Evolutionary conservation across 2,329 filamentous ascomycete genomes (phyloP).

Genomic region (Zarea fungicola): DNA sequence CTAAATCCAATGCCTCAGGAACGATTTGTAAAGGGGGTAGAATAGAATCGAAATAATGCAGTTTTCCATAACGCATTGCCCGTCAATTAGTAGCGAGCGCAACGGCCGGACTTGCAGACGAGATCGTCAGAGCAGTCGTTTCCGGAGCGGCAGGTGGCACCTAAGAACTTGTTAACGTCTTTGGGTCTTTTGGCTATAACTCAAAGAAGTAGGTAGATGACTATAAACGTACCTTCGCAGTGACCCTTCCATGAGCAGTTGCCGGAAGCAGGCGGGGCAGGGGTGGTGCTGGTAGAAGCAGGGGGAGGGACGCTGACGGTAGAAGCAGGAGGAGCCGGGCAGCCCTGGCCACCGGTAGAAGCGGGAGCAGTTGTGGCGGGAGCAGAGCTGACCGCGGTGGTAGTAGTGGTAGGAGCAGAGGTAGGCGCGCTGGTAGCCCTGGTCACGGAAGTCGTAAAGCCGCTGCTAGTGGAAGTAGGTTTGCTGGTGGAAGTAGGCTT

Average conservation of each 20-base stretch:
- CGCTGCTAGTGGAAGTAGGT: too few species aligned
- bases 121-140: conserved; percentile 22
- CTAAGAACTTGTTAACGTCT: conserved; percentile 13
- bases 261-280: conserved; percentile 6
- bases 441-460: too few species aligned
- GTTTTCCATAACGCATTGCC: conserved; percentile 6
- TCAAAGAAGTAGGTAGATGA: neutral
- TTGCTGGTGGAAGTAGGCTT: conserved; percentile 1
- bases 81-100: conserved; percentile 9
- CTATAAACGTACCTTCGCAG: conserved; percentile 11
- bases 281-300: too few species aligned
- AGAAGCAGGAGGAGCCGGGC: too few species aligned
- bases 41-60: too few species aligned
- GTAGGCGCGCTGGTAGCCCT: too few species aligned
- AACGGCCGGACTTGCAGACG: conserved; percentile 19
- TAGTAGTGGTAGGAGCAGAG: too few species aligned
- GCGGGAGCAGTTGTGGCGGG: too few species aligned
- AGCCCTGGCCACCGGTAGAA: conserved; percentile 11
- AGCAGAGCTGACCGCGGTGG: neutral
- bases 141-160: conserved; percentile 19
- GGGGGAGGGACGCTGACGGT: too few species aligned
- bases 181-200: neutral
- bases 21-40: too few species aligned
- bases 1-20: too few species aligned
- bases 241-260: conserved; percentile 19